These are phyloP conservation scores for Aaosphaeria pasadenensis DNA, from an alignment of 2,329 filamentous ascomycete species.

Conservation along the genomic window DNA sequence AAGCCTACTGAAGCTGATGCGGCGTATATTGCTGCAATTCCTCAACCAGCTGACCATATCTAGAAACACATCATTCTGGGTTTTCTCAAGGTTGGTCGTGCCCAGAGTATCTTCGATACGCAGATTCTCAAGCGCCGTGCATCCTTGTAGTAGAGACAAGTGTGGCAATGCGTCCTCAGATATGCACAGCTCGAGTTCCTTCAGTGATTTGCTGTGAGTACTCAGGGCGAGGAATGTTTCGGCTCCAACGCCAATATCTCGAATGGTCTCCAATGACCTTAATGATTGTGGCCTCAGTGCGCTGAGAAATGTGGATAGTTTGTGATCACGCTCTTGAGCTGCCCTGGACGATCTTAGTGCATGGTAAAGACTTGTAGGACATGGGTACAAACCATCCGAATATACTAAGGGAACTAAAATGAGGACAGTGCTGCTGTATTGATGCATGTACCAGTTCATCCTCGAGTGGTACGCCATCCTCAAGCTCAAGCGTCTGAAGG, in stretches of 20 bases:
- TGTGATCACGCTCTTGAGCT: constrained; percentile 52
- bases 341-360: constrained; percentile 16
- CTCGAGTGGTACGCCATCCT: constrained; percentile 59
- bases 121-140: constrained; percentile 49
- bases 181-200: constrained; percentile 51
- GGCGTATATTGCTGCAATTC: constrained; percentile 50
- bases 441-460: constrained; percentile 52
- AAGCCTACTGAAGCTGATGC: constrained; percentile 52
- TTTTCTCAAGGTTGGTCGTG: constrained; percentile 47
- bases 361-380: neutral
- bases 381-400: constrained; percentile 45
- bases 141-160: constrained; percentile 48
- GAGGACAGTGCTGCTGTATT: constrained; percentile 58
- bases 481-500: constrained; percentile 59
- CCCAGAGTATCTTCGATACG: constrained; percentile 47
- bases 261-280: constrained; percentile 57
- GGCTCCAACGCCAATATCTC: constrained; percentile 52
- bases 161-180: constrained; percentile 49
- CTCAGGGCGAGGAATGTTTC: constrained; percentile 55
- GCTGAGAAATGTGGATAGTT: constrained; percentile 58
- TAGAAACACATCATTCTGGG: constrained; percentile 52
- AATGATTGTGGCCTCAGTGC: constrained; percentile 57
- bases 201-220: constrained; percentile 54
- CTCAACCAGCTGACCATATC: constrained; percentile 55
- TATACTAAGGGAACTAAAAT: constrained; percentile 60